phyloP scores from a whole-genome alignment of 2,329 filamentous ascomycete species.

The Colletotrichum tanaceti region DNA sequence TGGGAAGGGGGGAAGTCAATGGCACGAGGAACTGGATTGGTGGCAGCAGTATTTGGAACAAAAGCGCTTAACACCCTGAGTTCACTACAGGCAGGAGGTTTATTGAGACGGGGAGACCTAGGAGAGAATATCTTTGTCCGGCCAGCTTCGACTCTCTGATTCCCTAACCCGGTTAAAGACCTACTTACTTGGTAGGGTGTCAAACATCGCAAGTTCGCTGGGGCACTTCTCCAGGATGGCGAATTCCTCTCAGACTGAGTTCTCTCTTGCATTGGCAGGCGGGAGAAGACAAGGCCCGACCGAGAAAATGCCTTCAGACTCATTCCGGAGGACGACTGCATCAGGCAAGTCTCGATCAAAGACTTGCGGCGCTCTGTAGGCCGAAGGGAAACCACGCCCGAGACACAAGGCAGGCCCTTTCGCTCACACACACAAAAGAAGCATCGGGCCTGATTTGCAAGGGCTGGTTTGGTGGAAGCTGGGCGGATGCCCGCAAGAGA shows the following conservation, averaged over 20 bases:
- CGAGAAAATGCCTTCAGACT: not conserved
- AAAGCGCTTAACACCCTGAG: not conserved
- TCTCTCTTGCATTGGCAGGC: not conserved
- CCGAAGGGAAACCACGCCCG: not conserved
- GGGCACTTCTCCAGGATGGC: too few species aligned
- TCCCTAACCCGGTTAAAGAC: not conserved
- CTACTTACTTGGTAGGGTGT: not conserved
- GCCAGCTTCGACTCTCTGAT: not conserved
- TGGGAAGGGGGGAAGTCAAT: not conserved
- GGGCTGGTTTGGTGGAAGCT: too few species aligned
- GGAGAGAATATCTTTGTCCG: not conserved
- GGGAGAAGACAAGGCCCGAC: not conserved
- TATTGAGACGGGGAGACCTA: not conserved
- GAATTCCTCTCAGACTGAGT: not conserved
- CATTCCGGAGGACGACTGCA: not conserved
- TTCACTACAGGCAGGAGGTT: too few species aligned
- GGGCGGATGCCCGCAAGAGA: not conserved
- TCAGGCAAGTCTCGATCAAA: not conserved
- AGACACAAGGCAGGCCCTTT: not conserved
- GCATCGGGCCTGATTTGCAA: not conserved
- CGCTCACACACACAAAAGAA: not conserved
- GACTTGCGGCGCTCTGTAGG: not conserved
- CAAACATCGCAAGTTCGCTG: not conserved
- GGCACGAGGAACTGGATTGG: not conserved
- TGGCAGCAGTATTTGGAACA: not conserved